Percentiles rank a stretch among this genome's conserved stretches.
Conservation (phyloP, 1,284 basidiomycete species). For the Ceratobasidium sp. region DNA sequence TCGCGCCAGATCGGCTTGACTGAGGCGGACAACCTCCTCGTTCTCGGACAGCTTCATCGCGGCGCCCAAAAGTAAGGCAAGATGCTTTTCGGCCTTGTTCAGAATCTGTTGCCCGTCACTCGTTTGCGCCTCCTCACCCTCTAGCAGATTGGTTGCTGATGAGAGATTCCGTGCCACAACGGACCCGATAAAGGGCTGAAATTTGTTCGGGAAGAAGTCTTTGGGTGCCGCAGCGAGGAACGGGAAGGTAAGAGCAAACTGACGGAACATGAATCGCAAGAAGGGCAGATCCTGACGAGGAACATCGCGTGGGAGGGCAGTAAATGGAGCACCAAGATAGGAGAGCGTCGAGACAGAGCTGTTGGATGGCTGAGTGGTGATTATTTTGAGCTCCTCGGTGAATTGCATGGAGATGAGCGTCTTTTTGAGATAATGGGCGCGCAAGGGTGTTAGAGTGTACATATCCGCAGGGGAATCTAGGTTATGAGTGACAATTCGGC, state of each 20-base stretch:
- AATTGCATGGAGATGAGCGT: slow-evolving; percentile 89
- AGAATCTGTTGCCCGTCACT: slow-evolving; percentile 68
- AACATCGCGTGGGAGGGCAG: slow-evolving; percentile 68
- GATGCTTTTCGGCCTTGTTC: slow-evolving; percentile 80
- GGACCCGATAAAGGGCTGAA: slow-evolving; percentile 88
- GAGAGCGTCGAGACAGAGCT: slow-evolving; percentile 77
- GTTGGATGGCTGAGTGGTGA: slow-evolving; percentile 63
- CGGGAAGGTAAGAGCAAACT: slow-evolving; percentile 91
- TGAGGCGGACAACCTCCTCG: slow-evolving; percentile 88
- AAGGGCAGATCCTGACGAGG: slow-evolving; percentile 79
- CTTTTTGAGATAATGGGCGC: slow-evolving; percentile 96
- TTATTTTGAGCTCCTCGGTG: slow-evolving; percentile 71
- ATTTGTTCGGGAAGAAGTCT: slow-evolving; percentile 88
- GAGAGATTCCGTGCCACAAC: slow-evolving; percentile 79
- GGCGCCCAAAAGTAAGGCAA: slow-evolving; percentile 79
- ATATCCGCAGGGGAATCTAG: slow-evolving; percentile 36
- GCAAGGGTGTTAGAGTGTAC: slow-evolving; percentile 70
- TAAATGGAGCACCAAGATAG: slow-evolving; percentile 85
- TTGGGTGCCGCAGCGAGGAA: slow-evolving; percentile 86
- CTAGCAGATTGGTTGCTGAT: slow-evolving; percentile 59
- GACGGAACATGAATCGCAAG: slow-evolving; percentile 84
- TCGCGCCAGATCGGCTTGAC: slow-evolving; percentile 77
- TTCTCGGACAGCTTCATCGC: slow-evolving; percentile 80
- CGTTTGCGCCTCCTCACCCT: slow-evolving; percentile 61
- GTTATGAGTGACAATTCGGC: slow-evolving; percentile 34